phyloP scores from a whole-genome alignment of 2,329 filamentous ascomycete genomes.

The Aureobasidium sp. region DNA sequence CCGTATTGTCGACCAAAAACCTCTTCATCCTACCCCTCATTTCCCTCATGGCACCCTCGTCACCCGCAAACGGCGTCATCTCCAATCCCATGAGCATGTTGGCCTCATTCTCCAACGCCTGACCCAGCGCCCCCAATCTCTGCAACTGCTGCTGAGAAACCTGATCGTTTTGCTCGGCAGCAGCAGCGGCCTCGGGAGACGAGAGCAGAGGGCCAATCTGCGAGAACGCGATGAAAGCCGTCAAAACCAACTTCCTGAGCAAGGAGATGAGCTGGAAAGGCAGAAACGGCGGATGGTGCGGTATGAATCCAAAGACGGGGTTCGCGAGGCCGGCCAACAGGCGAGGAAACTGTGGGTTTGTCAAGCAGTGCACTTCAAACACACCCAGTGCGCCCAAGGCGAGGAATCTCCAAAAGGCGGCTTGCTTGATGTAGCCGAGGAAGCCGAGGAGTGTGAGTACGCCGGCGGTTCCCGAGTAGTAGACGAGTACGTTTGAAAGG shows the following conservation, averaged over 20 bases:
- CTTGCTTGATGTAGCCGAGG: slow-evolving; percentile 60
- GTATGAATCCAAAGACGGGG: slow-evolving; percentile 35
- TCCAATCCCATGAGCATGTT: slow-evolving; percentile 65
- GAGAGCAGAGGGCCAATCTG: slow-evolving; percentile 60
- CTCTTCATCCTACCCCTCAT: slow-evolving; percentile 68
- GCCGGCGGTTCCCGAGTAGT: slow-evolving; percentile 51
- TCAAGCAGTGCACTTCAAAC: slow-evolving; percentile 50
- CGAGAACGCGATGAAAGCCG: slow-evolving; percentile 71
- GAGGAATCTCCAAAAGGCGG: slow-evolving; percentile 46
- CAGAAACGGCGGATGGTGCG: slow-evolving; percentile 48
- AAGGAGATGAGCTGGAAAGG: slow-evolving; percentile 78
- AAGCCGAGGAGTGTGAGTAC: slow-evolving; percentile 54
- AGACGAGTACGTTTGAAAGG: slow-evolving; percentile 49
- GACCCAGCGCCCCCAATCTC: slow-evolving; percentile 52
- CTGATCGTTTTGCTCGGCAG: slow-evolving; percentile 16
- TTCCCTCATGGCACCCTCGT: slow-evolving; percentile 53
- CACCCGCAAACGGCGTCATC: slow-evolving; percentile 70
- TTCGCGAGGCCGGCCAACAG: slow-evolving; percentile 40
- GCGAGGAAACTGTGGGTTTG: slow-evolving; percentile 39
- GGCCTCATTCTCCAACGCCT: slow-evolving; percentile 58
- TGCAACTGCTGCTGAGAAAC: slow-evolving; percentile 55
- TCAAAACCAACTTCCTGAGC: slow-evolving; percentile 65
- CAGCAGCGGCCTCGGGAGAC: background rate
- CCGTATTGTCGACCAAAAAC: slow-evolving; percentile 80
- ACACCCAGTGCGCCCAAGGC: slow-evolving; percentile 46